phyloP scores from a whole-genome alignment of 75 land plant genomes.

The Pseudotsuga menziesii region DNA sequence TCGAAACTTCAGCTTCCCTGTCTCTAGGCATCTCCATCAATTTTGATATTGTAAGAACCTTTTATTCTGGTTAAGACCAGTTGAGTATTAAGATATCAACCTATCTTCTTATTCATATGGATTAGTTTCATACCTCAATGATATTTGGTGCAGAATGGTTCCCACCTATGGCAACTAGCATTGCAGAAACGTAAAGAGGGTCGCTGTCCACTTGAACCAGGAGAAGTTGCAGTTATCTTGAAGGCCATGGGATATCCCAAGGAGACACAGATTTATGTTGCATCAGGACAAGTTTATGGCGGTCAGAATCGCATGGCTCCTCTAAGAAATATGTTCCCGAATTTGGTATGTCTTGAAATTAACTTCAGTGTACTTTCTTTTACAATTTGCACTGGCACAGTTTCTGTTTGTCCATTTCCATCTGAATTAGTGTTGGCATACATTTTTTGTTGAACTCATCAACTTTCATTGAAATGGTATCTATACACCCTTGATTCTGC shows the following conservation, averaged over 20 bases:
- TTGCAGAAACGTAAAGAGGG: slow-evolving; percentile 87
- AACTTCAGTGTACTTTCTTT: not conserved
- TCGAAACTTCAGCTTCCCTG: slow-evolving; percentile 2
- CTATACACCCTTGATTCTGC: not conserved
- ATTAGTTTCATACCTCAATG: not conserved
- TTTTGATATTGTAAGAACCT: not conserved
- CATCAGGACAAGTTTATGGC: slow-evolving; percentile 94
- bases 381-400: slow-evolving; percentile 4
- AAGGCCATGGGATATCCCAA: slow-evolving; percentile 91
- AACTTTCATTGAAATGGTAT: not conserved
- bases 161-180: slow-evolving; percentile 88
- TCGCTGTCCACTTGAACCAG: slow-evolving; percentile 87
- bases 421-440: not conserved
- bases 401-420: not conserved
- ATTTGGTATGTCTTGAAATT: slow-evolving; percentile 56
- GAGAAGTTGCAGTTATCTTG: slow-evolving; percentile 85
- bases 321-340: slow-evolving; percentile 91
- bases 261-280: slow-evolving; percentile 92
- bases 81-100: not conserved
- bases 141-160: slow-evolving; percentile 66
- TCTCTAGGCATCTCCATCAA: not conserved
- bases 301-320: slow-evolving; percentile 93
- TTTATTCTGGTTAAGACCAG: not conserved
- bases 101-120: not conserved
- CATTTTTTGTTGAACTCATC: not conserved